These are phyloP conservation scores for Syncephalastrum racemosum DNA, from an alignment of 371 early-diverging fungal genomes.

Conservation along the genomic window DNA sequence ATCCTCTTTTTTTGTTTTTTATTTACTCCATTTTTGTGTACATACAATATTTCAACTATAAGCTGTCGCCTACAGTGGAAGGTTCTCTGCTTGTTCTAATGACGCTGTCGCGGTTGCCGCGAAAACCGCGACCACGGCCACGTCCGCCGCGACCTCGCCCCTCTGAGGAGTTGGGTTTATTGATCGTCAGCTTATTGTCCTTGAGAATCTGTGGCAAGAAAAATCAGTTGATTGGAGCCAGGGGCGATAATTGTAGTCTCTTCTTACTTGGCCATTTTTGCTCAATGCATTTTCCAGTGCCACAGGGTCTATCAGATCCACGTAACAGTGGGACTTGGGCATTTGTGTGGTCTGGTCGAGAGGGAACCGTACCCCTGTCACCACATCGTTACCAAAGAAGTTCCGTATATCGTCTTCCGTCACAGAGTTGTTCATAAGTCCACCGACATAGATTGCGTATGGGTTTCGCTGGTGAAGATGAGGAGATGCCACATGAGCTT, in stretches of 20 bases:
- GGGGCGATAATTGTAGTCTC: too few species aligned
- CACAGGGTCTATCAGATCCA: conserved; percentile 35
- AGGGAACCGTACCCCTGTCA: conserved; percentile 45
- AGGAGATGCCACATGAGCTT: not conserved
- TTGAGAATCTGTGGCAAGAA: conserved; percentile 17
- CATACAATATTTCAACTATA: too few species aligned
- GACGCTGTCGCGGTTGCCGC: conserved; percentile 21
- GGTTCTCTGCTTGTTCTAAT: conserved; percentile 7
- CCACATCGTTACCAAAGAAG: conserved; percentile 46
- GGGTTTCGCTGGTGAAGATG: conserved; percentile 28
- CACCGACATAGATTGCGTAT: conserved; percentile 46
- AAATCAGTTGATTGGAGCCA: not conserved
- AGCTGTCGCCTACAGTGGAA: conserved; percentile 3
- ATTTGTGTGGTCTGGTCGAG: conserved; percentile 38
- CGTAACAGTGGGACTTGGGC: conserved; percentile 50
- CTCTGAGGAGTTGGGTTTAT: conserved; percentile 37
- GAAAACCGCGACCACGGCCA: conserved; percentile 30
- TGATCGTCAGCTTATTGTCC: conserved; percentile 44
- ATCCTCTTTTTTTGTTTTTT: too few species aligned
- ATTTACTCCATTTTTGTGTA: too few species aligned
- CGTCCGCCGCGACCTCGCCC: conserved; percentile 25
- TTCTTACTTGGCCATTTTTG: conserved; percentile 36
- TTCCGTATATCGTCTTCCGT: conserved; percentile 47
- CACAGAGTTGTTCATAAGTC: conserved; percentile 34
- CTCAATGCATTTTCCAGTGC: conserved; percentile 41